Percentiles rank a stretch among this genome's conserved stretches.
Conservation (phyloP, 2,329 filamentous ascomycete genomes). For the Dactylonectria estremocensis region DNA sequence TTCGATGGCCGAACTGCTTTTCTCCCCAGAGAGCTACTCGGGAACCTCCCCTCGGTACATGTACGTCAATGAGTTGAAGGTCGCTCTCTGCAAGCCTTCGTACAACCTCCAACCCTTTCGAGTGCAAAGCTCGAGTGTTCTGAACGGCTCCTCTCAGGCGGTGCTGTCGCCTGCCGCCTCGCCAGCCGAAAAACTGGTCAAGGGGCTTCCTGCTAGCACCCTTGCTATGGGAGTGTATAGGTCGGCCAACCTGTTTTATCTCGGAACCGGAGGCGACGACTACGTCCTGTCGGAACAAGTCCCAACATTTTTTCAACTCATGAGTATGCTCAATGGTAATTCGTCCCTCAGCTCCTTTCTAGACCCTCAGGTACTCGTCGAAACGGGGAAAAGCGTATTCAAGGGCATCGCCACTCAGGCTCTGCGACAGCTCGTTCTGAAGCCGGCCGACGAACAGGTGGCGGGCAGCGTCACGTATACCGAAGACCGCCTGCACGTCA, state of each 20-base stretch:
- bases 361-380: constrained; percentile 30
- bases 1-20: constrained; percentile 39
- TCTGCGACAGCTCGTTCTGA: constrained; percentile 27
- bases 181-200: constrained; percentile 15
- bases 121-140: constrained; percentile 23
- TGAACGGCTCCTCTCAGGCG: constrained; percentile 33
- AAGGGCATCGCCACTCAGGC: constrained; percentile 37
- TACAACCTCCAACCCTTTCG: constrained; percentile 38
- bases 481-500: constrained; percentile 35
- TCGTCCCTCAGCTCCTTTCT: constrained; percentile 29
- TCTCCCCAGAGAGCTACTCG: constrained; percentile 32
- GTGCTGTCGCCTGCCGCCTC: constrained; percentile 8
- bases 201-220: constrained; percentile 31
- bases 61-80: constrained; percentile 39
- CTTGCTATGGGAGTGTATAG: constrained; percentile 35
- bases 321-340: constrained; percentile 42
- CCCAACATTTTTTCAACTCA: constrained; percentile 46
- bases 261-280: constrained; percentile 40
- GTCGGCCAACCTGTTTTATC: constrained; percentile 29
- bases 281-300: constrained; percentile 40
- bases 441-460: constrained; percentile 29
- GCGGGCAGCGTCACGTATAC: constrained; percentile 29
- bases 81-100: constrained; percentile 40
- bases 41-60: constrained; percentile 31
- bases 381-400: constrained; percentile 32